Conservation (phyloP, 2,329 filamentous ascomycete genomes). For the Dactylonectria macrodidyma region DNA sequence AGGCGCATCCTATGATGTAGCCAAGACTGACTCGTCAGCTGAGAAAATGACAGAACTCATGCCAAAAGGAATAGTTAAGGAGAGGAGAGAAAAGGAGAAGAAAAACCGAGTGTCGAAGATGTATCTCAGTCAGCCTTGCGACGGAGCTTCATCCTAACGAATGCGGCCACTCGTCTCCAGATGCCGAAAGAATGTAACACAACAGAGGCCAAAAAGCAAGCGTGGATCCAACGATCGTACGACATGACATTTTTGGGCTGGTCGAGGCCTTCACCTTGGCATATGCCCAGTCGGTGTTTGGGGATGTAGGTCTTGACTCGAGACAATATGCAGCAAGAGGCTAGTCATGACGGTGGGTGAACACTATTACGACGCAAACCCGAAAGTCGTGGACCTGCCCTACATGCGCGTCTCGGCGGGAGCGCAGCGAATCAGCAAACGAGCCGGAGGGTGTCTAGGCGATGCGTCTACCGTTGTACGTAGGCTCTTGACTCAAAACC, state of each 20-base stretch:
- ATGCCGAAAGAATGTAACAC: background rate
- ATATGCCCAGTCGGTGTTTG: background rate
- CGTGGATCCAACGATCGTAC: slow-evolving; percentile 17
- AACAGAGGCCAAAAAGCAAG: background rate
- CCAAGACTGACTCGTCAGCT: background rate
- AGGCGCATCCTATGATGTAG: slow-evolving; percentile 1
- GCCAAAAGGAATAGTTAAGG: background rate
- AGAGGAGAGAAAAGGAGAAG: background rate
- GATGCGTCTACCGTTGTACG: slow-evolving; percentile 1
- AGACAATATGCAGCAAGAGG: background rate
- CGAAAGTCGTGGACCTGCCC: background rate
- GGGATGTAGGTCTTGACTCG: background rate
- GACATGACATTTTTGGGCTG: background rate
- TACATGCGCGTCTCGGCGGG: slow-evolving; percentile 20
- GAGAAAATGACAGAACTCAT: background rate
- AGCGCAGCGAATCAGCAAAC: slow-evolving; percentile 11
- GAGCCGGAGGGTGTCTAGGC: background rate
- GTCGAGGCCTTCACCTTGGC: slow-evolving; percentile 20
- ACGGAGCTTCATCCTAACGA: background rate
- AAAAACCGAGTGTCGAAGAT: background rate
- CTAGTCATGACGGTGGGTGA: no score
- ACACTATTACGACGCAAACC: no score
- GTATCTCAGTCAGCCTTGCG: background rate
- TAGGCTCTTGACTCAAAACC: background rate
- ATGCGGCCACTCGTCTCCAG: slow-evolving; percentile 18